Percentiles rank a stretch among this genome's conserved stretches.
Evolutionary conservation across 495 filamentous ascomycete genomes (phyloP).

Genomic region (Lophiotrema nucula): DNA sequence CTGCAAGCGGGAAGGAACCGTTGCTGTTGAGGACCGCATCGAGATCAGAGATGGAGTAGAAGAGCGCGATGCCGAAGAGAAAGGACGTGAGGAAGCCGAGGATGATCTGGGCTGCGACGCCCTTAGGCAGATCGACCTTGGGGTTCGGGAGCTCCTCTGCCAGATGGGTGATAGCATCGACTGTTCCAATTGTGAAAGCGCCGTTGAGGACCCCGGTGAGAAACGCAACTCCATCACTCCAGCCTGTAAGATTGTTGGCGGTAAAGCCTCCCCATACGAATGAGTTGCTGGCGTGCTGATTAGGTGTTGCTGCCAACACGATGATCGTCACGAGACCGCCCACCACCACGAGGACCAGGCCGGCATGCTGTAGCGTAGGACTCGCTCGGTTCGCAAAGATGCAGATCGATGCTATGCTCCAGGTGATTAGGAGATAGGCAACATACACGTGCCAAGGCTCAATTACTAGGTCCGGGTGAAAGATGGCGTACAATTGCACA

Average conservation of each 20-base stretch:
- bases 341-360: constrained; percentile 60
- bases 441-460: constrained; percentile 76
- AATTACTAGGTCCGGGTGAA: constrained; percentile 61
- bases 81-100: constrained; percentile 66
- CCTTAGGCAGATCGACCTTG: constrained; percentile 59
- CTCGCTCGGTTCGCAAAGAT: constrained; percentile 68
- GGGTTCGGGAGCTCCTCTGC: constrained; percentile 78
- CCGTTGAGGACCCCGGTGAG: constrained; percentile 81
- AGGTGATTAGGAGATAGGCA: constrained; percentile 64
- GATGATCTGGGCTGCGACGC: constrained; percentile 43
- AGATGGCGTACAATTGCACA: constrained; percentile 67
- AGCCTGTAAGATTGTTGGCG: constrained; percentile 56
- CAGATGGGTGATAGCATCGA: constrained; percentile 70
- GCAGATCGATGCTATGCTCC: constrained; percentile 61
- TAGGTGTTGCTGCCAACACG: constrained; percentile 72
- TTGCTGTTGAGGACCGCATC: constrained; percentile 53
- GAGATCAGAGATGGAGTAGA: constrained; percentile 69
- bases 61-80: constrained; percentile 69
- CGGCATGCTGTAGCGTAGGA: constrained; percentile 62
- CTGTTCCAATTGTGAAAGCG: constrained; percentile 78
- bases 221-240: constrained; percentile 69
- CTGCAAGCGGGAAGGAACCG: constrained; percentile 67
- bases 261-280: constrained; percentile 41
- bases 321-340: constrained; percentile 68
- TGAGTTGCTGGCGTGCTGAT: constrained; percentile 36